Evolutionary conservation across 2,329 filamentous ascomycete species (phyloP), one percentile per base, ranked within the genome.

Genomic region (Chaetomiaceae sp.): DNA sequence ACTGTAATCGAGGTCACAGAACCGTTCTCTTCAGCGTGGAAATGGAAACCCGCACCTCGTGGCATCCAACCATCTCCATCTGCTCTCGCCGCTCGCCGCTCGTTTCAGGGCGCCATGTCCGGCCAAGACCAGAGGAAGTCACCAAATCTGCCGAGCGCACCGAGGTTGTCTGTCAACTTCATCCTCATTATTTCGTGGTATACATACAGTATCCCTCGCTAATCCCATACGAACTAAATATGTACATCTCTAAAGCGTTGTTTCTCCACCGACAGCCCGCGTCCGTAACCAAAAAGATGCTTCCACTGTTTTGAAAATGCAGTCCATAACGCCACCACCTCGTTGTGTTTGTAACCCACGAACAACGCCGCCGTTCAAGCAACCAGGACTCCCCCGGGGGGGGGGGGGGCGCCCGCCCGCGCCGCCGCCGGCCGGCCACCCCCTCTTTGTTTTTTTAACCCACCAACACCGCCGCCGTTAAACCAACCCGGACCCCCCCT

Each of bases 141-240:
- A 29, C 10, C 38, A 25, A 5, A 42, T 20, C 20, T 16, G 36
- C 36, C 16, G n/a, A n/a, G n/a, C 36, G 13, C 23, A n/a, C 36
- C 34, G 23, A n/a, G 37, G 25, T 30, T 49, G 21, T 20, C 45
- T 16, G 18, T 16, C 33, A 45, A 51, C 25, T 20, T 51, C 41
- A 48, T 51, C 41, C 25, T 51, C 48, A 51, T 51, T 51, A 38
- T 14, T 44, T 38, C 40, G n/a, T 45, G 6, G 16, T n/a, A 6
- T 34, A 23, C 20, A 37, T 43, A 23, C 13, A 21, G 32, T 11
- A 27, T 33, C 29, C 25, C n/a, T 10, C 34, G n/a, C n/a, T n/a
- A 21, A 41, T 18, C 36, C 27, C 37, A 36, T 14, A 27, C 25
- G 6, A 18, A 34, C 23, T 23, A 9, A 38, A 27, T 25, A 40